These are phyloP conservation scores for Gossypium schwendimanii DNA, from an alignment of 441 rosid genomes.

Conservation along the genomic window DNA sequence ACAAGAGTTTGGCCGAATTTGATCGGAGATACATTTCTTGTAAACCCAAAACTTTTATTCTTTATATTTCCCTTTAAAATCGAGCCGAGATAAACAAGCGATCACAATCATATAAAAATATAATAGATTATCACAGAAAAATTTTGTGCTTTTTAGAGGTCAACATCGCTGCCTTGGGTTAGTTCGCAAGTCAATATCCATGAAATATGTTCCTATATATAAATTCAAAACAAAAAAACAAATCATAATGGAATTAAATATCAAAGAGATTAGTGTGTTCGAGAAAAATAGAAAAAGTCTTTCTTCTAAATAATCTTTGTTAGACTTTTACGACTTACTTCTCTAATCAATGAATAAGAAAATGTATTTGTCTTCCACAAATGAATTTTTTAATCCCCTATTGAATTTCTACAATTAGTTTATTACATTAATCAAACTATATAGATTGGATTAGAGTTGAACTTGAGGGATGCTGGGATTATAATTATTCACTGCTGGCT, in stretches of 20 bases:
- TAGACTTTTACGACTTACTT: not conserved
- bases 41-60: not conserved
- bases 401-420: no score
- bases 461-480: no score
- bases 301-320: not conserved
- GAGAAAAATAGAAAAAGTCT: not conserved
- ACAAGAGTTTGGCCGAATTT: constrained; percentile 12
- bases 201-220: not conserved
- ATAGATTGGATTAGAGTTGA: not conserved
- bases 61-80: no score
- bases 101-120: not conserved
- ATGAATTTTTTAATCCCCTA: not conserved
- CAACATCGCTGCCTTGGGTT: not conserved
- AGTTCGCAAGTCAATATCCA: constrained; percentile 8
- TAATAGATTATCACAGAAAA: not conserved
- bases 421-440: not conserved
- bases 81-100: not conserved
- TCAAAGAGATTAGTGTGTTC: not conserved
- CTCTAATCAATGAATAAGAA: not conserved
- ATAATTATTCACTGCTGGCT: no score
- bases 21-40: not conserved
- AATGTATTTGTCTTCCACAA: not conserved
- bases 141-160: not conserved
- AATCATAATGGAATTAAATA: not conserved
- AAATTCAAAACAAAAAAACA: not conserved